phyloP scores from a whole-genome alignment of 441 rosid species.

The Manihot esculenta region DNA sequence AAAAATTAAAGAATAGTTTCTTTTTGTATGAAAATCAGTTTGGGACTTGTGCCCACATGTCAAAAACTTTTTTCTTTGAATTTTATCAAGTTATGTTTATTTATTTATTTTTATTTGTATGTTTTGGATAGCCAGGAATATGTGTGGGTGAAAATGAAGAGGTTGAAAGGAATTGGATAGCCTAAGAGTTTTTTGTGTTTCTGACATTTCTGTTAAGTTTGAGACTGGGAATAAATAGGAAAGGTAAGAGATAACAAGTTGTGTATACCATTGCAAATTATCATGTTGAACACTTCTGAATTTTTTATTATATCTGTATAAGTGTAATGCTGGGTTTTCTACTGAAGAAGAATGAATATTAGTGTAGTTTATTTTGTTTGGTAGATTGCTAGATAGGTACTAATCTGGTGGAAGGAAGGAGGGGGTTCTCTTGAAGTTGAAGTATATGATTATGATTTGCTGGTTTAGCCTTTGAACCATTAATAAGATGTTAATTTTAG shows the following conservation, averaged over 20 bases:
- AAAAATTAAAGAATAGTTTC: not conserved
- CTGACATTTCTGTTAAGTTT: not conserved
- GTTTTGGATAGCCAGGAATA: not conserved
- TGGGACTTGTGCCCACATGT: not conserved
- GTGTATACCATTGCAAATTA: too few species aligned
- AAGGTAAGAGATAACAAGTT: not conserved
- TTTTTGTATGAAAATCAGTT: not conserved
- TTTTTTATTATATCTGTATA: not conserved
- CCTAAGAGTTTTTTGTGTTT: not conserved
- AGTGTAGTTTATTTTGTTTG: too few species aligned
- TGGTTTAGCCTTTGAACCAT: slow-evolving; percentile 3
- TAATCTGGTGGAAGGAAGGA: not conserved
- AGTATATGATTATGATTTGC: not conserved
- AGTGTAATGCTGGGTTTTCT: not conserved
- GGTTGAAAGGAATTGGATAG: not conserved
- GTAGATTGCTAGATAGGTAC: not conserved
- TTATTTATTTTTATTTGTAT: not conserved
- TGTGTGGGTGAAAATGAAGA: not conserved
- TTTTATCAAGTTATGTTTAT: not conserved
- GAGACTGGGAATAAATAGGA: not conserved
- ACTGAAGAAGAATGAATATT: not conserved
- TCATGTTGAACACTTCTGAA: not conserved
- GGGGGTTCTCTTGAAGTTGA: not conserved
- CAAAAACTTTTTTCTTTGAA: not conserved
- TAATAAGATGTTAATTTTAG: not conserved